Base-by-base conservation (phyloP, 176 grass and related monocot genomes). In the Oryza officinalis region DNA sequence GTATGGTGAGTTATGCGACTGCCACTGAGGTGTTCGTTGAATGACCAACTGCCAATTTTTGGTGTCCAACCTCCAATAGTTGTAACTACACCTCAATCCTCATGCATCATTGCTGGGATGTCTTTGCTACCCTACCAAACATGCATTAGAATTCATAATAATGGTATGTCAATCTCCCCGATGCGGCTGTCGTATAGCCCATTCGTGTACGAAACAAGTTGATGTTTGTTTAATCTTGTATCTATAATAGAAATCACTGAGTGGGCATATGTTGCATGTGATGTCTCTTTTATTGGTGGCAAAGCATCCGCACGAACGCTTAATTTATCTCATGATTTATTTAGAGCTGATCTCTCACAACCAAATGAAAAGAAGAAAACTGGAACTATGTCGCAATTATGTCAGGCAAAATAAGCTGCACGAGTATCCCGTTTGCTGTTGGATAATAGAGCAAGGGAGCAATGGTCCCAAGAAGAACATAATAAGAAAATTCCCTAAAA, bases 71-170 rank as follows among this genome's bases (percentile, higher is more conserved):
- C 60, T 68, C 69, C 67, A 12, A 59, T 20, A 59, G 68, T 61
- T 67, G 75, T 10, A 84, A 59, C 67, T 83, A 10, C 60, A 31
- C 10, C 70, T 57, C 26, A 76, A 17, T 74, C 28, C 33, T 72
- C 7, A 22, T 68, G 81, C 46, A 88, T 3, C 59, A 65, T 23
- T 40, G 45, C 52, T 79, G 67, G 74, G 46, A 25, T 88, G 80
- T 79, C 86, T 33, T 45, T 45, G 8, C 23, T 66, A 84, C 27
- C 31, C 38, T 40, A 40, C 6, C 5, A 18, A 18, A 18, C 47
- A 50, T 50, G 15, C 47, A 50, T 50, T 50, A 50, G 3, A 18
- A 50, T 50, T 50, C 47, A 50, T 50, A 50, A 50, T 30, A 18
- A 18, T 50, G 14, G 47, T 50, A 18, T 50, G 47, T 18, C 47